Conservation (phyloP, 2,329 filamentous ascomycete species). For the Hymenoscyphus infarciens region DNA sequence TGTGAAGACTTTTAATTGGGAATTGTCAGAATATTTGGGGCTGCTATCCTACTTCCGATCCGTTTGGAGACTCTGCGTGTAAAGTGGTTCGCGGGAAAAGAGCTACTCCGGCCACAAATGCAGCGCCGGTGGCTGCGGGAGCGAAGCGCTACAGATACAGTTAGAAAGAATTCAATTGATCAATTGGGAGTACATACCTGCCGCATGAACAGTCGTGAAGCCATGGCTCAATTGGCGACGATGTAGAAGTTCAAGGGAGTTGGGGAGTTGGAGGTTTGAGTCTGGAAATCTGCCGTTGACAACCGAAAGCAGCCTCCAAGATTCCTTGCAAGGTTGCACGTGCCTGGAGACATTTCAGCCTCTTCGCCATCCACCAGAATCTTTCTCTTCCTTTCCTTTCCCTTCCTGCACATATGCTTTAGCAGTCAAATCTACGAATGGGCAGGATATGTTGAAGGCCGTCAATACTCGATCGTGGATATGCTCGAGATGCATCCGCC, state of each 20-base stretch:
- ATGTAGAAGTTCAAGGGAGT: conserved; percentile 26
- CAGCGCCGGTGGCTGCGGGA: conserved; percentile 40
- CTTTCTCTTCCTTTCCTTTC: background rate
- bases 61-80: conserved; percentile 45
- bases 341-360: background rate
- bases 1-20: conserved; percentile 24
- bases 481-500: conserved; percentile 45
- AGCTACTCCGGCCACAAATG: conserved; percentile 41
- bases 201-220: conserved; percentile 49
- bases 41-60: conserved; percentile 21
- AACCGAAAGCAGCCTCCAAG: conserved; percentile 17
- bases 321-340: conserved; percentile 18
- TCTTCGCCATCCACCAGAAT: background rate
- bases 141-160: conserved; percentile 43
- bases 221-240: conserved; percentile 42
- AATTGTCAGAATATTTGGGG: background rate
- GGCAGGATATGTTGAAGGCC: conserved; percentile 33
- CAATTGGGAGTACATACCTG: conserved; percentile 40
- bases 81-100: conserved; percentile 44
- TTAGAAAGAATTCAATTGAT: conserved; percentile 18
- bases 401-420: background rate
- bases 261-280: background rate
- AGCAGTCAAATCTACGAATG: background rate
- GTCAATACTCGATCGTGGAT: conserved; percentile 42
- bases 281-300: conserved; percentile 7